Conservation (phyloP, 768 basidiomycete genomes). For the Tricholoma terreum region DNA sequence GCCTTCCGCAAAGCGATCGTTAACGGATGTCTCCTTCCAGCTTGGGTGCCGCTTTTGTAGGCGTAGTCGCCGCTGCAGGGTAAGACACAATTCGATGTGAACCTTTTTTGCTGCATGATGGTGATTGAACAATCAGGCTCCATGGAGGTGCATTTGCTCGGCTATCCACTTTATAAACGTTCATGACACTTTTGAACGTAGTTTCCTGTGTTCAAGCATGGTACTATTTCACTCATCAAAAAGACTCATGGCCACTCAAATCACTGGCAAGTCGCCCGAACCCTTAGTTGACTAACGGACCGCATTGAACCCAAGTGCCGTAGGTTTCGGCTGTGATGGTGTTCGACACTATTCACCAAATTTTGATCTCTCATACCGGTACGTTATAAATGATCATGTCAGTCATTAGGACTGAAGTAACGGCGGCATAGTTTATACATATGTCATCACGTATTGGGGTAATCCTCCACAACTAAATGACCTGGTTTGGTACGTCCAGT, state of each 20-base stretch:
- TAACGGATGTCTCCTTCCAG: conserved; percentile 22
- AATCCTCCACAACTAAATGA: conserved; percentile 22
- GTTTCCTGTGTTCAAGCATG: conserved; percentile 55
- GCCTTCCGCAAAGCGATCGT: background rate
- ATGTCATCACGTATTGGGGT: conserved; percentile 42
- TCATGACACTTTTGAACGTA: conserved; percentile 15
- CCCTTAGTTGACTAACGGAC: background rate
- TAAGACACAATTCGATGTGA: conserved; percentile 26
- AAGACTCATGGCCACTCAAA: conserved; percentile 48
- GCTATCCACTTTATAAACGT: background rate
- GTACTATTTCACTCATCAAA: conserved; percentile 52
- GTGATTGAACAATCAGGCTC: conserved; percentile 30
- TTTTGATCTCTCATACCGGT: conserved; percentile 51
- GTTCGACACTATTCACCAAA: conserved; percentile 53
- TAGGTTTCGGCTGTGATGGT: conserved; percentile 49
- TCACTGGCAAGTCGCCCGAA: conserved; percentile 34
- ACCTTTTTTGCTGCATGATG: background rate
- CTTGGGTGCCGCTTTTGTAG: conserved; percentile 49
- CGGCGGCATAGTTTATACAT: conserved; percentile 40
- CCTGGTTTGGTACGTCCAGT: conserved; percentile 40
- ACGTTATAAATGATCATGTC: conserved; percentile 8
- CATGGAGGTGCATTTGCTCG: conserved; percentile 41
- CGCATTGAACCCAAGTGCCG: background rate
- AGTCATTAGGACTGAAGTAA: background rate
- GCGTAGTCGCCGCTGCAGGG: conserved; percentile 46